Evolutionary conservation across 2,329 filamentous ascomycete species (phyloP), one percentile per base, ranked within the genome.

Genomic region (Teratosphaeria destructans): DNA sequence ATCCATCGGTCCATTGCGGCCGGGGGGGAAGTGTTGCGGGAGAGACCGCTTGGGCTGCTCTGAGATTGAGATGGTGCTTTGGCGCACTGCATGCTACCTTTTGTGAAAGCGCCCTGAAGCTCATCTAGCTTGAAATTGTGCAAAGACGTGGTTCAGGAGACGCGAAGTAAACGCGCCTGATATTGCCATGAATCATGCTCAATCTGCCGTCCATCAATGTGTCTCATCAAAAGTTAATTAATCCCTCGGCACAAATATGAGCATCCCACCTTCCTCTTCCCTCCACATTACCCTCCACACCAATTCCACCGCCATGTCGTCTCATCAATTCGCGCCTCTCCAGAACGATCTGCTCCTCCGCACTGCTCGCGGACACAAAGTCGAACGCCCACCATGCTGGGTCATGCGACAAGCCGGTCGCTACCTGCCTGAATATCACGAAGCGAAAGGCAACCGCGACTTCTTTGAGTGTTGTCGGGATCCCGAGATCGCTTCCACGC

Each of bases 341-440:
- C 85, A 95, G 77, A 99, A 99, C 76, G 93, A 99, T 72, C 79
- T 97, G 68, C 81, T 99, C 71, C 80, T 99, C 61, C 85, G 94
- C 72, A 89, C 93, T 67, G 94, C 94, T 66, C 85, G 88, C 82
- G 94, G 93, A 74, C 83, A 96, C 77, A 86, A 86, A 73, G 89
- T 97, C 66, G 91, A 96, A 76, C 86, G 94, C 65, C 89, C 94
- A 62, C 94, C 94, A 60, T 90, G 95, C 80, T 99, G 94, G 94
- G 91, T 99, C 73, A 99, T 99, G 94, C 89, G 94, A 76, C 94
- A 99, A 85, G 94, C 94, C 71, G 94, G 94, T 61, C 88, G 94
- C 68, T 99, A 99, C 74, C 88, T 99, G 26, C 94, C 93, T 64
- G 94, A 99, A 76, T 99, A 99, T 75, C 94, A 99, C 74, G 84